Evolutionary conservation across 129 eudicot genomes (phyloP).

Genomic region (Calendula officinalis): DNA sequence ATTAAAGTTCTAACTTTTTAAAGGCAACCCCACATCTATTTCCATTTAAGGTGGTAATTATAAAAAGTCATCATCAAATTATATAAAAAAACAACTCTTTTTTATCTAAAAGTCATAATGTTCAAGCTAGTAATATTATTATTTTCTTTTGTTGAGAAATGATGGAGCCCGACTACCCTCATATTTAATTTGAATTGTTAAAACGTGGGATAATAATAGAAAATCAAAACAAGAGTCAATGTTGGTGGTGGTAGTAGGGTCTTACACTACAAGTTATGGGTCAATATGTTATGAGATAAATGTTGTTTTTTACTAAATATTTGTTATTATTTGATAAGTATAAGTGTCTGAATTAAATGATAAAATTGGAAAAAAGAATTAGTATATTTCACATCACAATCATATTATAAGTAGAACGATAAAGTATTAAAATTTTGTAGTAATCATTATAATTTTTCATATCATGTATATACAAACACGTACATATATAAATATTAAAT

Average conservation of each 20-base stretch:
- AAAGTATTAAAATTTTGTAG: too few relatives aligned
- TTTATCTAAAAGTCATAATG: too few relatives aligned
- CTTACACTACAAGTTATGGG: conserved; percentile 17
- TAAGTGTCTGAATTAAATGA: too few relatives aligned
- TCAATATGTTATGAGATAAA: conserved; percentile 15
- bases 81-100: too few relatives aligned
- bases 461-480: neutral
- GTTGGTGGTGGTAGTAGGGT: conserved; percentile 25
- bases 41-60: too few relatives aligned
- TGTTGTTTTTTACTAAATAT: neutral
- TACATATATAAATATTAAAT: neutral
- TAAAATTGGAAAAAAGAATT: too few relatives aligned
- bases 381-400: too few relatives aligned
- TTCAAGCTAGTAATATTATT: too few relatives aligned
- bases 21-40: neutral
- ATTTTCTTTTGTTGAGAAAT: conserved; percentile 5
- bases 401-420: too few relatives aligned
- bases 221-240: conserved; percentile 31
- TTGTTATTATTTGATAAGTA: too few relatives aligned
- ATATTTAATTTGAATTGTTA: conserved; percentile 16
- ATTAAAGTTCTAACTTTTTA: neutral
- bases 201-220: conserved; percentile 20
- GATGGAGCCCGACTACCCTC: neutral
- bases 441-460: too few relatives aligned
- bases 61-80: too few relatives aligned